phyloP scores from a whole-genome alignment of 257 asterid species.

The Plantago major region DNA sequence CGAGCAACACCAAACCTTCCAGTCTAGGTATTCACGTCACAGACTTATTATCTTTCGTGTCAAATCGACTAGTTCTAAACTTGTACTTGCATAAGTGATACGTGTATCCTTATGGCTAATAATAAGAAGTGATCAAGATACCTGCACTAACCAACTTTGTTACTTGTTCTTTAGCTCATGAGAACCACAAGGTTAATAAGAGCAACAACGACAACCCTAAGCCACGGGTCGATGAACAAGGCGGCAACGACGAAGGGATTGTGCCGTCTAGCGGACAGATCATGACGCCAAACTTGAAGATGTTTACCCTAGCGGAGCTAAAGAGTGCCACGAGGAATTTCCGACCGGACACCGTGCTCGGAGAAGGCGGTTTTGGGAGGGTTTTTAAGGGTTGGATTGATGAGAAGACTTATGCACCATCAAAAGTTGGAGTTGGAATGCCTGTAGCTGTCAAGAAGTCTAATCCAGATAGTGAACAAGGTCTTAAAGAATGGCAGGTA shows the following conservation, averaged over 20 bases:
- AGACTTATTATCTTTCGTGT: not conserved
- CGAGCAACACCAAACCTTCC: slow-evolving; percentile 20
- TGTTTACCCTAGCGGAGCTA: slow-evolving; percentile 42
- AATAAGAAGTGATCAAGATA: not conserved
- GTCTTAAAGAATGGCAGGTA: slow-evolving; percentile 96
- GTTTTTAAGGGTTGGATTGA: slow-evolving; percentile 58
- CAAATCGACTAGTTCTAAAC: not conserved
- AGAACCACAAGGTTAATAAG: not conserved
- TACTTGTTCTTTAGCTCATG: slow-evolving; percentile 2
- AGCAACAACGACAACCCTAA: not conserved
- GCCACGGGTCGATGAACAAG: not conserved
- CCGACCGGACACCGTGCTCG: slow-evolving; percentile 50
- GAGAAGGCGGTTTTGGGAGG: slow-evolving; percentile 62
- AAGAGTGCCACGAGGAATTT: slow-evolving; percentile 46
- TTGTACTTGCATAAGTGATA: not conserved
- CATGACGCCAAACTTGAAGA: slow-evolving; percentile 36
- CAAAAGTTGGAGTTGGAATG: slow-evolving; percentile 64
- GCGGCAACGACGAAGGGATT: not conserved
- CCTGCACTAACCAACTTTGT: not conserved
- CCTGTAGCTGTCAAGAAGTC: slow-evolving; percentile 91
- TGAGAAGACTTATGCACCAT: slow-evolving; percentile 55
- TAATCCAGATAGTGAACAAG: slow-evolving; percentile 78
- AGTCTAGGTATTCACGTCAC: slow-evolving; percentile 24
- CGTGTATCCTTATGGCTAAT: not conserved
- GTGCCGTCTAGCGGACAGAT: slow-evolving; percentile 34